Conservation (phyloP, 257 asterid genomes). For the Nicotiana undulata region DNA sequence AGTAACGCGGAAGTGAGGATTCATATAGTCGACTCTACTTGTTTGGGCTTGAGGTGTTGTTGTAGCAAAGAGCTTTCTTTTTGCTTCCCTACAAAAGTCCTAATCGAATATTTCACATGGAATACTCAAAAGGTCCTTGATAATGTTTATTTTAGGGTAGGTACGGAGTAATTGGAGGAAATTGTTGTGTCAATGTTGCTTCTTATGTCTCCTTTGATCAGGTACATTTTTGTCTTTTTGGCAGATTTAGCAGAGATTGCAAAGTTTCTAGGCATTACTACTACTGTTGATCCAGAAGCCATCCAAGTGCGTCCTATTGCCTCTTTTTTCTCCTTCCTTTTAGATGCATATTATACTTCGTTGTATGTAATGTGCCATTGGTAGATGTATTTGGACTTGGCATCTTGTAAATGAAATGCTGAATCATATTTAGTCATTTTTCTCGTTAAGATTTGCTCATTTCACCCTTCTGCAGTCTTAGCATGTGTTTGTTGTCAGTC, state of each 20-base stretch:
- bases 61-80: not conserved
- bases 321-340: not conserved
- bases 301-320: slow-evolving; percentile 65
- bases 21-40: too few relatives aligned
- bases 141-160: not conserved
- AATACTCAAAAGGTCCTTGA: not conserved
- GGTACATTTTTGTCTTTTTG: slow-evolving; percentile 7
- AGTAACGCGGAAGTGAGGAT: too few relatives aligned
- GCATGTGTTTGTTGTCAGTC: not conserved
- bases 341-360: not conserved
- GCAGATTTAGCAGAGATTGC: slow-evolving; percentile 99
- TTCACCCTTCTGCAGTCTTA: not conserved
- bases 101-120: not conserved
- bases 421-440: not conserved
- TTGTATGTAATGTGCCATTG: not conserved
- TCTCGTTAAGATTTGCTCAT: not conserved
- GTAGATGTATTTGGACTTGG: not conserved
- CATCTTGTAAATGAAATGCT: not conserved
- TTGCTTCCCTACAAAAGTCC: not conserved
- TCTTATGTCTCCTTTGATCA: not conserved
- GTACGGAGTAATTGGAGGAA: not conserved
- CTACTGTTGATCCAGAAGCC: slow-evolving; percentile 80
- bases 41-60: too few relatives aligned
- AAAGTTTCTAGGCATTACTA: slow-evolving; percentile 87
- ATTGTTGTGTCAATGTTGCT: not conserved